phyloP scores from a whole-genome alignment of 2,329 filamentous ascomycete genomes.

The Colletotrichum godetiae region DNA sequence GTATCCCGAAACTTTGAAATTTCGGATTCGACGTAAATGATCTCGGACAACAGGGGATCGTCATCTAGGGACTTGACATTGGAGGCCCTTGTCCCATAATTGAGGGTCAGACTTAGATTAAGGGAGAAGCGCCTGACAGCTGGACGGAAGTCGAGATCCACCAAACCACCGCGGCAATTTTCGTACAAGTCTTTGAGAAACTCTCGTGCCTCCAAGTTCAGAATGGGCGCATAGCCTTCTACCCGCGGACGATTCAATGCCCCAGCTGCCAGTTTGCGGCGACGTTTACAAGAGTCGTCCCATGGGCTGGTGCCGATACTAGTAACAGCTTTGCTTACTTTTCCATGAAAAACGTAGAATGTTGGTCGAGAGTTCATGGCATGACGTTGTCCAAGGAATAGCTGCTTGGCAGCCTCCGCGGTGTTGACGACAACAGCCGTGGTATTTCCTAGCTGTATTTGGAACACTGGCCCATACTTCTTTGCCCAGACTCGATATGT shows the following conservation, averaged over 20 bases:
- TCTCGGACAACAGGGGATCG: conserved; percentile 34
- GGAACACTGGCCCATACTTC: conserved; percentile 45
- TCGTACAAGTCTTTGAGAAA: conserved; percentile 70
- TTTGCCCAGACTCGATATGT: conserved; percentile 43
- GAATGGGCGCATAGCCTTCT: conserved; percentile 71
- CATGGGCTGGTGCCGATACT: conserved; percentile 75
- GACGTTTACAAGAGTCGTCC: conserved; percentile 74
- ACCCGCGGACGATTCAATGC: conserved; percentile 73
- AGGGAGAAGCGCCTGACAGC: conserved; percentile 74
- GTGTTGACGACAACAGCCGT: conserved; percentile 75
- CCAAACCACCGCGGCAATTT: conserved; percentile 63
- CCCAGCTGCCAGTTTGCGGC: conserved; percentile 74
- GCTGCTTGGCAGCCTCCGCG: conserved; percentile 71
- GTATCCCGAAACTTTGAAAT: conserved; percentile 30
- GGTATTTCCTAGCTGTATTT: conserved; percentile 53
- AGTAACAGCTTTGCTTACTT: conserved; percentile 55
- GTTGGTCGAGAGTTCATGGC: conserved; percentile 73
- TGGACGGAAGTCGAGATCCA: conserved; percentile 69
- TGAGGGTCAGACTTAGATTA: conserved; percentile 72
- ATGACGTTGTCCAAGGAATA: conserved; percentile 76
- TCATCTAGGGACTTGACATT: conserved; percentile 14
- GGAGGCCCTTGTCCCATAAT: conserved; percentile 67
- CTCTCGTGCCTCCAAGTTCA: conserved; percentile 63
- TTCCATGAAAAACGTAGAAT: conserved; percentile 71
- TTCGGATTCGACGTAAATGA: conserved; percentile 38